A percentile compares a stretch with the other conserved stretches of the same genome.
Evolutionary conservation across 2,329 filamentous ascomycete genomes (phyloP).

Genomic region (Trichoderma semiorbis): DNA sequence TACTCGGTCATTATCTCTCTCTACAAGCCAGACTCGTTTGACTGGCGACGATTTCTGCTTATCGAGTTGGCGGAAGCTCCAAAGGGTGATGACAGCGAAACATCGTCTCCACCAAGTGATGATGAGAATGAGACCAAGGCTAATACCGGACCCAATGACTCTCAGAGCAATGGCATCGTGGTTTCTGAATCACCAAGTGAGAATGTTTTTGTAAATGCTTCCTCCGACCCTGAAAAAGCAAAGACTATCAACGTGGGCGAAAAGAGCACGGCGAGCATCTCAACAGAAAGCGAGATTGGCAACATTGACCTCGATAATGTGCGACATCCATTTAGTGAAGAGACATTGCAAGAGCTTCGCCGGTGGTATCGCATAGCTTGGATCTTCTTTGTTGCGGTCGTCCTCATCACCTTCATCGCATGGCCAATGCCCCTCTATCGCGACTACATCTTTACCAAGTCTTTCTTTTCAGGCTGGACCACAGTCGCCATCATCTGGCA

Average conservation of each 20-base stretch:
- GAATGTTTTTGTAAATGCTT: not conserved
- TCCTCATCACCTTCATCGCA: slow-evolving; percentile 10
- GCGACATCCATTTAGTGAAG: slow-evolving; percentile 4
- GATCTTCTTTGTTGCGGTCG: slow-evolving; percentile 5
- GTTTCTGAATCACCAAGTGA: not conserved
- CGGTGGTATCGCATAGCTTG: slow-evolving; percentile 15
- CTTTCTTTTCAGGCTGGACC: slow-evolving; percentile 12
- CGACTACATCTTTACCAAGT: slow-evolving; percentile 12
- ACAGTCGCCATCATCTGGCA: slow-evolving; percentile 14
- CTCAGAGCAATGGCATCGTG: not conserved
- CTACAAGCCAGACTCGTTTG: slow-evolving; percentile 7
- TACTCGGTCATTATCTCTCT: slow-evolving; percentile 10
- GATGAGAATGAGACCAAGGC: not conserved
- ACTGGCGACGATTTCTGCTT: slow-evolving; percentile 10
- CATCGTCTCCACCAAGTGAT: not conserved
- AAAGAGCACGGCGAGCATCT: not conserved
- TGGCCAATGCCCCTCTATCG: slow-evolving; percentile 16
- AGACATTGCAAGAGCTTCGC: not conserved
- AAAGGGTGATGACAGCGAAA: not conserved
- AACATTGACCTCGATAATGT: not conserved
- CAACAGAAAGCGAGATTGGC: not conserved
- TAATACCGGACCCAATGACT: no score
- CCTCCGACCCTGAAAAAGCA: not conserved
- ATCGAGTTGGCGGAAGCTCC: slow-evolving; percentile 3
- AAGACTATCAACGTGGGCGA: not conserved